These are phyloP conservation scores for Pulchroboletus neoregius DNA, from an alignment of 1,284 basidiomycete species.

Conservation along the genomic window DNA sequence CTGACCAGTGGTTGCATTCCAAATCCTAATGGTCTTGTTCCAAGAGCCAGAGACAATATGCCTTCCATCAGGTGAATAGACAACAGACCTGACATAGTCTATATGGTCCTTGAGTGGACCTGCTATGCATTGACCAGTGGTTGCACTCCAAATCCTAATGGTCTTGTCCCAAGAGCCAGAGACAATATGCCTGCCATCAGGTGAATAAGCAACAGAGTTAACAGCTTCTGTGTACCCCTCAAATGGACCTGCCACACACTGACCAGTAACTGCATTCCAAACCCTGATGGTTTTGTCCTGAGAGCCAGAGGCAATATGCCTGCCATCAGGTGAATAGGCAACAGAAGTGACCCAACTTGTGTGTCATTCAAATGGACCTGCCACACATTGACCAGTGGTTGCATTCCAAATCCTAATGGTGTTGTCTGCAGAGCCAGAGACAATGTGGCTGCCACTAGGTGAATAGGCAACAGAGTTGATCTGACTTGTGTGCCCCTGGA, in stretches of 20 bases:
- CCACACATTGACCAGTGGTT: too few species aligned
- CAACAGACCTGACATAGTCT: neutral
- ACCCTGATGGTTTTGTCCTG: conserved; percentile 14
- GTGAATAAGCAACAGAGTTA: conserved; percentile 15
- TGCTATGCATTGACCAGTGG: neutral
- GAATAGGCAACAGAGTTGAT: conserved; percentile 18
- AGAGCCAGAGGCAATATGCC: conserved; percentile 12
- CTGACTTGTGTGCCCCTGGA: neutral
- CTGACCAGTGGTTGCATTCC: neutral
- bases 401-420: too few species aligned
- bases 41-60: neutral
- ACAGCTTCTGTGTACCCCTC: conserved; percentile 12
- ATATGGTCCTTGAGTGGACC: neutral
- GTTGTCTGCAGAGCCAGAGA: conserved; percentile 9
- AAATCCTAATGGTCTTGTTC: neutral
- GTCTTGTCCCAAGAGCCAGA: conserved; percentile 22
- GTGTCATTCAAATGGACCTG: too few species aligned
- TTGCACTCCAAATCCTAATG: conserved; percentile 18
- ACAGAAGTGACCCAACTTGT: conserved; percentile 12
- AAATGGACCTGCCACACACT: conserved; percentile 17
- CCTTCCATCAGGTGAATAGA: neutral
- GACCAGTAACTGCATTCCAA: conserved; percentile 13
- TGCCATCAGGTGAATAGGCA: conserved; percentile 17
- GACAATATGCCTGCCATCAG: conserved; percentile 11
- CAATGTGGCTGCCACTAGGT: conserved; percentile 11